Evolutionary conservation across 345 rosid species (phyloP), one percentile per base, ranked within the genome.

Genomic region (Adansonia digitata): DNA sequence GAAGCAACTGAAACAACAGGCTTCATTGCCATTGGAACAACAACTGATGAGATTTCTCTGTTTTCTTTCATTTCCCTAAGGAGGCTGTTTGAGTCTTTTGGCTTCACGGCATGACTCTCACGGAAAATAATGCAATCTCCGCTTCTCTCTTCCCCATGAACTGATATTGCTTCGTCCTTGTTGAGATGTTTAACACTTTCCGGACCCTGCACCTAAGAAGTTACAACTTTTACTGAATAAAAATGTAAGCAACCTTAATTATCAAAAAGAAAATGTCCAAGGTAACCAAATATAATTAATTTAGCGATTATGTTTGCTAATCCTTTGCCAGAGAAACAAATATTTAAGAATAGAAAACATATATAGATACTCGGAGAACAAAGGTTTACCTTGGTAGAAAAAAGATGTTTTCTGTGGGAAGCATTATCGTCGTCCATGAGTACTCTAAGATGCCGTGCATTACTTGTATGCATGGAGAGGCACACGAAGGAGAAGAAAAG

Each of bases 381-480:
- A 34, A 74, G 46, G 15, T 20, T 39, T 66, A 66, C 84, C 79
- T 64, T 49, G 78, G 46, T 2, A 6, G 81, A 29, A 52, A 75
- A 68, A 13, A 2, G 71, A 43, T 53, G 24, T 2, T 31, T 39
- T 17, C 4, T 29, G 10, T 68, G 20, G 57, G 24, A 46, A 45
- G 34, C 56, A 67, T 24, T 17, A 29, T 17, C 3, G 57, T 71
- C 55, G 24, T 68, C 49, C 26, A 66, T 14, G 39, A 57, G 26
- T 5, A 76, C 67, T 15, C 80, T 48, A 8, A 78, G 61, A 76
- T 31, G 78, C 14, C 88, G 84, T 82, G 85, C 91, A 57, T 59
- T 34, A 18, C 81, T 84, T 78, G 83, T 70, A 80, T 79, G 82
- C 79, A 82, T 62, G 65, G 75, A 74, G 55, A 78, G 68, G 39